A percentile compares a stretch with the other conserved stretches of the same genome.
These are phyloP conservation scores for Neurospora hispaniola DNA, from an alignment of 495 filamentous ascomycete genomes.

Conservation along the genomic window DNA sequence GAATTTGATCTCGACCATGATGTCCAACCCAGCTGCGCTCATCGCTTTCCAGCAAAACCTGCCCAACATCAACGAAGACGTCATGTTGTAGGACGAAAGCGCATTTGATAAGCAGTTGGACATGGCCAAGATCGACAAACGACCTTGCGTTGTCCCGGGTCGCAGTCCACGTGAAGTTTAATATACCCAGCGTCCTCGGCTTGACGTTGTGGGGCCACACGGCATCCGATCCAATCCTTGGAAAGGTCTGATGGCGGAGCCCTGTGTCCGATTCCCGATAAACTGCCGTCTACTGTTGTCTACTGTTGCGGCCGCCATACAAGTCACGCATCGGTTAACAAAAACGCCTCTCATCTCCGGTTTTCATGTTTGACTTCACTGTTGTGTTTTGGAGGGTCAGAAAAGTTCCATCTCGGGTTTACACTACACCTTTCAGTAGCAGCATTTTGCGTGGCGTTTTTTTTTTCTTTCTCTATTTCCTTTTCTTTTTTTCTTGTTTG, in stretches of 20 bases:
- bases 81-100: conserved; percentile 23
- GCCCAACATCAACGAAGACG: conserved; percentile 40
- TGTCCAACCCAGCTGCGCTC: conserved; percentile 21
- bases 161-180: background rate
- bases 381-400: background rate
- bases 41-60: conserved; percentile 23
- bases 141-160: background rate
- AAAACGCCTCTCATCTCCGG: background rate
- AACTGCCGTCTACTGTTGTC: background rate
- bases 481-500: background rate
- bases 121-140: background rate
- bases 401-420: background rate
- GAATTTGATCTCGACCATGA: conserved; percentile 28
- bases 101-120: background rate
- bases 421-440: background rate
- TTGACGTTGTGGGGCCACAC: background rate
- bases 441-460: background rate
- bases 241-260: background rate
- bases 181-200: background rate
- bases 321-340: background rate
- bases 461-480: background rate
- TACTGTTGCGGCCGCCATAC: background rate
- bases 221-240: background rate
- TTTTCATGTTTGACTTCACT: background rate
- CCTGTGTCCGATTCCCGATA: background rate